Evolutionary conservation across 140 eudicot species (phyloP).

Genomic region (Oenanthe javanica): DNA sequence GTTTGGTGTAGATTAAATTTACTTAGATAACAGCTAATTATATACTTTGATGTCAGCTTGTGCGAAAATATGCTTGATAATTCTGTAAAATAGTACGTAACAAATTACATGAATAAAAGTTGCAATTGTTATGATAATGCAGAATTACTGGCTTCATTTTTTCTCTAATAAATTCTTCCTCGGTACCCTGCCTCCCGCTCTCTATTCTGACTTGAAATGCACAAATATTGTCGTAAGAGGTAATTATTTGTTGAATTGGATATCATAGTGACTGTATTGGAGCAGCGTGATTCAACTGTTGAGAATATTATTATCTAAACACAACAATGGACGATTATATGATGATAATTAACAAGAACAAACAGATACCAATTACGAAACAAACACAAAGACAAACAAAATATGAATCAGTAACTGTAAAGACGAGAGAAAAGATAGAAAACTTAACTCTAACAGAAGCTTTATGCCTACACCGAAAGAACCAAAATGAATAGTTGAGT

Average conservation of each 20-base stretch:
- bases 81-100: background rate
- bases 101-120: background rate
- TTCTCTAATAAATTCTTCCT: background rate
- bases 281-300: background rate
- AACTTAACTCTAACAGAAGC: too few species aligned
- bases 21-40: background rate
- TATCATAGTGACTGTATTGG: slow-evolving; percentile 15
- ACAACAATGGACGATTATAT: too few species aligned
- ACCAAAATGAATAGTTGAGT: too few species aligned
- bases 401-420: too few species aligned
- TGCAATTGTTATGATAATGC: background rate
- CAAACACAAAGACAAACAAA: too few species aligned
- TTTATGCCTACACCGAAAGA: too few species aligned
- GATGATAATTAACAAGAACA: too few species aligned
- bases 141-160: slow-evolving; percentile 14
- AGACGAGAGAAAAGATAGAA: too few species aligned
- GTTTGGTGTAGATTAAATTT: background rate
- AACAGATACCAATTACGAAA: too few species aligned
- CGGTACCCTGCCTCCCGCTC: background rate
- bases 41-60: slow-evolving; percentile 2
- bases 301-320: too few species aligned
- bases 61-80: background rate
- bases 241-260: slow-evolving; percentile 18
- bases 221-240: slow-evolving; percentile 1
- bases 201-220: background rate